Base-by-base conservation (phyloP, 108 stramenopile species). In the Cyclotella cryptica region DNA sequence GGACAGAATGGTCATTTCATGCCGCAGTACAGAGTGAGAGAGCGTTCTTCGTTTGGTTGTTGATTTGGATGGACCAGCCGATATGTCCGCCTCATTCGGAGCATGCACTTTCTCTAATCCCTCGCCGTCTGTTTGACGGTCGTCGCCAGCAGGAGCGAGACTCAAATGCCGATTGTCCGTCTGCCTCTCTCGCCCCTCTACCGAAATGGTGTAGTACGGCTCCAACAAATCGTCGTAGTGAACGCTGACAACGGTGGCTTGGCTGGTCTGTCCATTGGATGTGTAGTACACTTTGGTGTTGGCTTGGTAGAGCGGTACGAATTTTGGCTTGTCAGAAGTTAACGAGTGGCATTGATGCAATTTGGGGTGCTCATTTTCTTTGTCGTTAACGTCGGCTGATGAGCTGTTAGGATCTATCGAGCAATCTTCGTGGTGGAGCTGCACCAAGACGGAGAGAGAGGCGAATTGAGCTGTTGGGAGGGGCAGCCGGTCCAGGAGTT, bases 381-480 rank as follows among this genome's bases (percentile, higher is more conserved):
- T n/a, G 60, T 21, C 35, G 6, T 39, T 41, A 11, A 35, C 61
- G 61, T 19, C 41, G 35, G 11, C 35, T 9, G 64, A 7, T 65
- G 43, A 26, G 45, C 19, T 8, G 49, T 19, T 35, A 6, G 35
- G 35, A 6, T 35, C 35, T 35, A 5, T 35, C 6, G 49, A 51
- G 49, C 28, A 47, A 21, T 65, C 64, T 18, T 55, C 22, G 41
- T 63, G 49, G 46, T 66, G 54, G 35, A 75, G 35, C 30, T 72
- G 81, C 10, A 82, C 47, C 21, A 82, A 40, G 19, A 82, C 68
- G 52, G 81, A 76, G 29, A 82, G 63, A 10, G 75, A 71, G 39
- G 81, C 72, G 75, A 82, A 82, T 67, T 82, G 81, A n/a, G 75
- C 64, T 28, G 28, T 28, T 4, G 75, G 75, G 63, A 82, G 64